phyloP scores from a whole-genome alignment of 1,139 yeast species.

The Scheffersomyces parashehatae region DNA sequence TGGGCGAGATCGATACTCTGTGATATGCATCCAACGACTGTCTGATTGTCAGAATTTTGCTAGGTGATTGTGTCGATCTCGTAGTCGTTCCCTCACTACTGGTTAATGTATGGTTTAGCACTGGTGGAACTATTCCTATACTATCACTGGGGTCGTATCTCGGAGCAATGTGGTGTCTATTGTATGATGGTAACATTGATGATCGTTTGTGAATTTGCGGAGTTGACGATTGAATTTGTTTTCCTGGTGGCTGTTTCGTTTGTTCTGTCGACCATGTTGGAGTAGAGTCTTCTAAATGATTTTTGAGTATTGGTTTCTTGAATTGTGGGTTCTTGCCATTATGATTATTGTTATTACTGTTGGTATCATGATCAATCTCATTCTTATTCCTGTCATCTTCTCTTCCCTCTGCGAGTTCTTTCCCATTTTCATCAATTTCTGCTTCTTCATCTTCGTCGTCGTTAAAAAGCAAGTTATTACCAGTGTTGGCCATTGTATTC shows the following conservation, averaged over 20 bases:
- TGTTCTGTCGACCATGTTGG: conserved; percentile 44
- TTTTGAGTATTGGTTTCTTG: conserved; percentile 24
- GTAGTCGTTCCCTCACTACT: conserved; percentile 8
- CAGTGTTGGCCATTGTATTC: conserved; percentile 18
- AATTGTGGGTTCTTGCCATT: conserved; percentile 7
- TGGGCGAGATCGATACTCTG: conserved; percentile 37
- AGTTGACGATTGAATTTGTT: conserved; percentile 33
- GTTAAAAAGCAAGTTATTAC: conserved; percentile 8
- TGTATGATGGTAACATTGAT: conserved; percentile 10
- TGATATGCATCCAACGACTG: conserved; percentile 39
- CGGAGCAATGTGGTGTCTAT: conserved; percentile 6
- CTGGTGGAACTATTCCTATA: conserved; percentile 24
- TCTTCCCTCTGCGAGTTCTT: conserved; percentile 1
- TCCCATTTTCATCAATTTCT: conserved; percentile 1
- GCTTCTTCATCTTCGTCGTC: conserved; percentile 15
- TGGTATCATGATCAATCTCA: background rate
- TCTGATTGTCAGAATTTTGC: conserved; percentile 28
- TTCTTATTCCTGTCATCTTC: background rate
- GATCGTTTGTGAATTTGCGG: conserved; percentile 31
- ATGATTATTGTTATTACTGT: background rate
- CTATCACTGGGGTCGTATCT: conserved; percentile 27
- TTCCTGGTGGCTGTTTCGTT: conserved; percentile 13
- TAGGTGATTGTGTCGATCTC: conserved; percentile 9
- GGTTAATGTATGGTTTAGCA: conserved; percentile 15
- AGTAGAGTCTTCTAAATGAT: conserved; percentile 31